Evolutionary conservation across 2,329 filamentous ascomycete species (phyloP).

Genomic region (Fusarium sp.): DNA sequence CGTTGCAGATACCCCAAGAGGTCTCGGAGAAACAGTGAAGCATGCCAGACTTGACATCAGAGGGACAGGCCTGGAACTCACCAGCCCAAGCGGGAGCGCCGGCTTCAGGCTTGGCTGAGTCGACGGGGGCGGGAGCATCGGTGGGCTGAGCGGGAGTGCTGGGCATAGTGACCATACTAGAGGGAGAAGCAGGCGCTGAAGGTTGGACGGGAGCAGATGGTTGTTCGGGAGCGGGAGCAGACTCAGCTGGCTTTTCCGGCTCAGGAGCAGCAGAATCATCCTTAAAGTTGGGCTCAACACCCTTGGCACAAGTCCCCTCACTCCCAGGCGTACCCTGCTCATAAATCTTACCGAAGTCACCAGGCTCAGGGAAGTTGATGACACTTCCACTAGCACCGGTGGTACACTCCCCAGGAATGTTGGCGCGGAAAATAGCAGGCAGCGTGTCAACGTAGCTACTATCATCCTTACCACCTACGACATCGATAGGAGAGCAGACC

Average conservation of each 20-base stretch:
- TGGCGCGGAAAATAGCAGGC: slow-evolving; percentile 37
- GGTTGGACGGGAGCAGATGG: background rate
- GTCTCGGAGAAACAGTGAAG: slow-evolving; percentile 28
- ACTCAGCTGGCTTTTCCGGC: slow-evolving; percentile 1
- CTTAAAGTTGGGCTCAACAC: slow-evolving; percentile 34
- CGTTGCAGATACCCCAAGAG: slow-evolving; percentile 39
- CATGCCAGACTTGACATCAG: background rate
- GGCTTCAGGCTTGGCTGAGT: background rate
- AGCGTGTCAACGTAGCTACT: slow-evolving; percentile 29
- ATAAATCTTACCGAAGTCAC: slow-evolving; percentile 35
- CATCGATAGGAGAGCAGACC: slow-evolving; percentile 79
- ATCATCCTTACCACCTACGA: slow-evolving; percentile 54
- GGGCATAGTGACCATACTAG: background rate
- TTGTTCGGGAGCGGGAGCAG: background rate
- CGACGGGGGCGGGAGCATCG: background rate
- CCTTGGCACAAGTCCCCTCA: slow-evolving; percentile 29
- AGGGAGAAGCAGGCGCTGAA: background rate
- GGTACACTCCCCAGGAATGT: slow-evolving; percentile 39
- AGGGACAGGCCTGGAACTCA: slow-evolving; percentile 22
- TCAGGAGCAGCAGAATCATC: slow-evolving; percentile 4
- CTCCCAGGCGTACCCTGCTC: slow-evolving; percentile 17
- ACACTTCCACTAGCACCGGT: slow-evolving; percentile 31
- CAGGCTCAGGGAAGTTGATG: slow-evolving; percentile 40
- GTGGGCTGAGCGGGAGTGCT: background rate
- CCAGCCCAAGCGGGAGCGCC: slow-evolving; percentile 21